Conservation (phyloP, 306 rosid genomes). For the Malus fusca region DNA sequence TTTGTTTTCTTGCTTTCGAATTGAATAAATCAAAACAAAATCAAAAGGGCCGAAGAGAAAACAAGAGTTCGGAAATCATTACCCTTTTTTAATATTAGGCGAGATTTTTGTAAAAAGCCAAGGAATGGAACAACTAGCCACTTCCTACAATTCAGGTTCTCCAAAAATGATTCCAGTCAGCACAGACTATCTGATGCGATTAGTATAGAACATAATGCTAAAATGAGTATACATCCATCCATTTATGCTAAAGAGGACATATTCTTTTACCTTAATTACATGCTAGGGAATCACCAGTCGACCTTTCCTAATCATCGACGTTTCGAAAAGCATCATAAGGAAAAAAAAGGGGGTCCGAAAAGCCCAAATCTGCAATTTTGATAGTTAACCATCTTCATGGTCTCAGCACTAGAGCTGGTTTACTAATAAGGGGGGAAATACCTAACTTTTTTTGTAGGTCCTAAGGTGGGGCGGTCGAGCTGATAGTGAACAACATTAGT, state of each 20-base stretch:
- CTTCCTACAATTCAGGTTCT: not conserved
- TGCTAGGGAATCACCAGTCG: not conserved
- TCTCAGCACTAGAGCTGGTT: not conserved
- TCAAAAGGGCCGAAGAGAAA: not conserved
- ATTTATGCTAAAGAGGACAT: not conserved
- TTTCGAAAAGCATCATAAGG: not conserved
- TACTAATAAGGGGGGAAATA: not conserved
- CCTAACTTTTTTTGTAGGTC: not conserved
- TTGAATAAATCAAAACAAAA: not conserved
- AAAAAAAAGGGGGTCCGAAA: not conserved
- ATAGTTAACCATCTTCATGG: conserved; percentile 3
- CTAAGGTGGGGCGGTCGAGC: not conserved
- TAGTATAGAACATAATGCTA: not conserved
- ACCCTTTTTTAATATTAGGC: not conserved
- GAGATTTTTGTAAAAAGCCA: no score
- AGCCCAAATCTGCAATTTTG: not conserved
- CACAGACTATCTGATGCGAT: not conserved
- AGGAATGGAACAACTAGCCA: not conserved
- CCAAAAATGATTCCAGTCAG: not conserved
- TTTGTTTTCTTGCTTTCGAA: no score
- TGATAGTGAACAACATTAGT: conserved; percentile 1
- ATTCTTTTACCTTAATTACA: conserved; percentile 1
- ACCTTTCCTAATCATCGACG: not conserved
- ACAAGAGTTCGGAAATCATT: not conserved
- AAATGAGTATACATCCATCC: not conserved